Conservation (phyloP, 305 asterid species). For the Coffea humblotiana region DNA sequence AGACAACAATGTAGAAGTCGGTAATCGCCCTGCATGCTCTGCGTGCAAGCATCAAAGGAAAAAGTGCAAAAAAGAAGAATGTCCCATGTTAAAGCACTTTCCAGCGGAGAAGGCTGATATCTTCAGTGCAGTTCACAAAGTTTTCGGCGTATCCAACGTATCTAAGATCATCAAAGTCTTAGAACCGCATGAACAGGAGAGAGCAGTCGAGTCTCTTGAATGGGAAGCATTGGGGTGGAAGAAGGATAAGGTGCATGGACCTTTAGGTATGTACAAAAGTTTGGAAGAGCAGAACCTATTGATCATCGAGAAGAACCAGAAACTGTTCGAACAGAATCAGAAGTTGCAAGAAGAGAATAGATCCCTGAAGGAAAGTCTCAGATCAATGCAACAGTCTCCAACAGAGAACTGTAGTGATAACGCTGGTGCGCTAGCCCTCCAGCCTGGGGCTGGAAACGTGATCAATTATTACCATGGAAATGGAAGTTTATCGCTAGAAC, state of each 20-base stretch:
- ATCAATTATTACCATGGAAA: neutral
- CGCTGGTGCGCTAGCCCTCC: neutral
- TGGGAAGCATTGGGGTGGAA: constrained; percentile 22
- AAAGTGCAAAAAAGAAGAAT: neutral
- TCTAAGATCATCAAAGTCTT: constrained; percentile 1
- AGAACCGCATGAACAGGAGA: neutral
- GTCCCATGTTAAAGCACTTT: constrained; percentile 12
- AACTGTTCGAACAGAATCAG: neutral
- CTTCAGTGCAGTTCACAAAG: constrained; percentile 3
- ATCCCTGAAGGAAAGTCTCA: neutral
- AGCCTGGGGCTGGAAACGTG: neutral
- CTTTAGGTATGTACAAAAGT: constrained; percentile 9
- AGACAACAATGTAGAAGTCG: neutral
- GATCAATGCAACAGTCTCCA: neutral
- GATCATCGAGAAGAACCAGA: neutral
- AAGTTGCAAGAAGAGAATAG: neutral
- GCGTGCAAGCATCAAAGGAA: constrained; percentile 24
- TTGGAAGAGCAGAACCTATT: neutral
- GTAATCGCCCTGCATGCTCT: constrained; percentile 11
- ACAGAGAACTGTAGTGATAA: neutral
- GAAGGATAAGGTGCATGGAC: constrained; percentile 11
- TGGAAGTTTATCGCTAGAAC: too few relatives aligned
- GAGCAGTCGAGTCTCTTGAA: neutral
- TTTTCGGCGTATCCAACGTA: constrained; percentile 15
- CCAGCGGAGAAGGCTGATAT: neutral